Evolutionary conservation across 83 land plant genomes (phyloP).

Genomic region (Diphasiastrum complanatum): DNA sequence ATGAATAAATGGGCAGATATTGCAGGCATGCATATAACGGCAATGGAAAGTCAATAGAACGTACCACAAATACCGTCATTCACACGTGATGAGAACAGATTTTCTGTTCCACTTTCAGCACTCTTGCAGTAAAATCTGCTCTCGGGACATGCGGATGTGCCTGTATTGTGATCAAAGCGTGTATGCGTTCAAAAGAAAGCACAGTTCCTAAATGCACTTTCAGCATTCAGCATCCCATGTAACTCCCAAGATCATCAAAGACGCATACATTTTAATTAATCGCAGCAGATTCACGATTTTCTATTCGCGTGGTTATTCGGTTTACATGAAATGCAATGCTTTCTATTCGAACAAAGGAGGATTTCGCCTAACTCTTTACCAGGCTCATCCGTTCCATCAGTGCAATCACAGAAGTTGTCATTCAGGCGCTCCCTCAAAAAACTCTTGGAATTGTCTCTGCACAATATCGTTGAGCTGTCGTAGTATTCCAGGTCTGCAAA

Average conservation of each 20-base stretch:
- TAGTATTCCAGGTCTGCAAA: slow-evolving; percentile 62
- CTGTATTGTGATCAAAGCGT: no score
- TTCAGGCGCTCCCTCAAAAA: slow-evolving; percentile 61
- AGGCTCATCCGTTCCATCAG: slow-evolving; percentile 91
- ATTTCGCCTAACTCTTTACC: slow-evolving; percentile 26
- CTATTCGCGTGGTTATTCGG: background rate
- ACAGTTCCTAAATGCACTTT: background rate
- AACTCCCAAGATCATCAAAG: no score
- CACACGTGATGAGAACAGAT: slow-evolving; percentile 69
- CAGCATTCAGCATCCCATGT: background rate
- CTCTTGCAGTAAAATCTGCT: slow-evolving; percentile 74
- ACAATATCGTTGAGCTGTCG: slow-evolving; percentile 35
- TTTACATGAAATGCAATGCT: background rate
- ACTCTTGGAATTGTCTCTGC: slow-evolving; percentile 68
- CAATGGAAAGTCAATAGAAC: no score
- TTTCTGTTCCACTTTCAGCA: slow-evolving; percentile 43
- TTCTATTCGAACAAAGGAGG: no score
- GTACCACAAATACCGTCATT: slow-evolving; percentile 85
- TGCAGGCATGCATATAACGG: no score
- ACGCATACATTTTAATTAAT: no score
- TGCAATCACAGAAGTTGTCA: slow-evolving; percentile 83
- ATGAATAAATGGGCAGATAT: no score
- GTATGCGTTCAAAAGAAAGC: no score
- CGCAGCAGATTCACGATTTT: background rate
- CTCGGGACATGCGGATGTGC: slow-evolving; percentile 82